Conservation (phyloP, 768 basidiomycete species). For the Galerina sulciceps region DNA sequence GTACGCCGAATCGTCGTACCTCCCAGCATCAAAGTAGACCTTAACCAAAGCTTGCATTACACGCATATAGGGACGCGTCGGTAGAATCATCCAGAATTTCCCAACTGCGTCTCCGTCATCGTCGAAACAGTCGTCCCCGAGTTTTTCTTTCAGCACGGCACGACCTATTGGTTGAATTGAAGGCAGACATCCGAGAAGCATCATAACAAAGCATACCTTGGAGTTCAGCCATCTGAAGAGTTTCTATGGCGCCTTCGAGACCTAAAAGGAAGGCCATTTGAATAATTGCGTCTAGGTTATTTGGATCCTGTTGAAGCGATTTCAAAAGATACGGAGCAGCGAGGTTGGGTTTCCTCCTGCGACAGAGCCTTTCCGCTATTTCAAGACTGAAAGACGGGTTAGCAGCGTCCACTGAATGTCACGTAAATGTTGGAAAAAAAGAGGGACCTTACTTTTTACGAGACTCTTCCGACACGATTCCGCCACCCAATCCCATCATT, state of each 20-base stretch:
- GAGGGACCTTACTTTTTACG: conserved; percentile 24
- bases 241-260: background rate
- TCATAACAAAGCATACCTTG: background rate
- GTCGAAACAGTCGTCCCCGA: conserved; percentile 41
- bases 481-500: conserved; percentile 28
- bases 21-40: conserved; percentile 33
- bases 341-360: background rate
- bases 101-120: conserved; percentile 37
- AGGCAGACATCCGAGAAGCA: background rate
- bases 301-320: conserved; percentile 39
- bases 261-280: conserved; percentile 4
- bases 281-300: conserved; percentile 14
- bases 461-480: conserved; percentile 31
- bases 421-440: background rate
- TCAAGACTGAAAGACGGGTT: background rate
- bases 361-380: conserved; percentile 1
- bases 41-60: conserved; percentile 42
- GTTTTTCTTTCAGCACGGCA: conserved; percentile 22
- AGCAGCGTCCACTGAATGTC: background rate
- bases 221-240: background rate
- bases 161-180: background rate
- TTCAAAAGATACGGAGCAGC: conserved; percentile 40
- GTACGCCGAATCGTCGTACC: conserved; percentile 33
- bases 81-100: conserved; percentile 38
- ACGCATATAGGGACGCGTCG: conserved; percentile 52